Evolutionary conservation across 805 yeast species (phyloP).

Genomic region (Wickerhamiella kurtzmanii): DNA sequence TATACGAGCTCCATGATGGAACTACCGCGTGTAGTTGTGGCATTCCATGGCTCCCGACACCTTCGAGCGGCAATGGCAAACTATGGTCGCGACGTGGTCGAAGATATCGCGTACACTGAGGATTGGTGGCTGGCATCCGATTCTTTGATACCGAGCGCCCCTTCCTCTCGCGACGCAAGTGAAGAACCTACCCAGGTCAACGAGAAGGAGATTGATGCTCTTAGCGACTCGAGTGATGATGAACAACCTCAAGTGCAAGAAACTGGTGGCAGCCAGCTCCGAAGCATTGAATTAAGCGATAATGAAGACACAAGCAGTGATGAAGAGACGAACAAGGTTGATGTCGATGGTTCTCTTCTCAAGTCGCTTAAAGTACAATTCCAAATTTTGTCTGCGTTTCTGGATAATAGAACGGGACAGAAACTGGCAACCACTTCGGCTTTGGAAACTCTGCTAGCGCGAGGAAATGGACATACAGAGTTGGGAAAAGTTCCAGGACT

Average conservation of each 20-base stretch:
- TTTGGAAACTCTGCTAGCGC: constrained; percentile 6
- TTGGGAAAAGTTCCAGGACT: background rate
- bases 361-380: constrained; percentile 4
- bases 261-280: no score
- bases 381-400: constrained; percentile 9
- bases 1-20: constrained; percentile 4
- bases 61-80: constrained; percentile 6
- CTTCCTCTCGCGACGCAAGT: background rate
- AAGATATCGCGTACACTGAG: constrained; percentile 2
- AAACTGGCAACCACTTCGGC: constrained; percentile 2
- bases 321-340: constrained; percentile 3
- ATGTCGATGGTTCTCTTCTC: background rate
- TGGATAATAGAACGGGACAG: constrained; percentile 6
- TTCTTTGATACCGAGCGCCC: no score
- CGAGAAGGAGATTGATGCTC: background rate
- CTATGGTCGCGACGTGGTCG: constrained; percentile 6
- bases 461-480: background rate
- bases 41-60: constrained; percentile 5
- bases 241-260: no score
- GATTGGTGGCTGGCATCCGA: constrained; percentile 9
- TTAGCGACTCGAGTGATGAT: background rate
- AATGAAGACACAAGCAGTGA: constrained; percentile 2
- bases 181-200: no score
- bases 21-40: constrained; percentile 1
- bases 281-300: no score